Base-by-base conservation (phyloP, 2,329 filamentous ascomycete species). In the Stagonosporopsis cucurbitacearum region DNA sequence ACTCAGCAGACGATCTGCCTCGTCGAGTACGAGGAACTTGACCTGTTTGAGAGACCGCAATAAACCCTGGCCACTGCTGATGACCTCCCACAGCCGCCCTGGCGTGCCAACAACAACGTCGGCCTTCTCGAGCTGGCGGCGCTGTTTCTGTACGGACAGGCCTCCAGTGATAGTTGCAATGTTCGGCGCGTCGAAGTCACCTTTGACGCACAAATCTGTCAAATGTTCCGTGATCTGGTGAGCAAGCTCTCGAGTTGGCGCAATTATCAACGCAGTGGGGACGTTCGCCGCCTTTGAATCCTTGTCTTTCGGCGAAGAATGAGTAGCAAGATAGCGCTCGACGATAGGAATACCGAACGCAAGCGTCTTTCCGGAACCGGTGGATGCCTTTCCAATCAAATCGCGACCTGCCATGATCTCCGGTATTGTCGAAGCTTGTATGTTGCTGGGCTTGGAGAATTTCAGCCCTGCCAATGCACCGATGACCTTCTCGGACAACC, bases 101-200 rank as follows among this genome's bases (percentile, higher is more conserved):
- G 95, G 95, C 0, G 95, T 97, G 46, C 88, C 94, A 52, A 99
- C 86, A n/a, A 99, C 86, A 45, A 99, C 90, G 68, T 99, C 92
- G 2, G 94, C 94, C 68, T 88, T 87, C 42, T 87, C 84, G 22
- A 99, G 78, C 68, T 94, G 87, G 43, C 95, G 86, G 69, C 96
- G 89, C 72, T 99, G 95, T 77, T 99, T 99, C 63, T 95, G 89
- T n/a, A 97, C 84, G 2, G 95, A 96, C 28, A 99, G 77, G 36
- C 95, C 95, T 65, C 95, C 95, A 0, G 94, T 99, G 6, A 99
- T 83, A 0, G 94, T 92, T 47, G 91, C 92, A n/a, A 97, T 81
- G 13, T 73, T 77, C 2, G 84, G 84, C 35, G 78, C 73, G 3
- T 79, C 83, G 51, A 88, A 89, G 0, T 89, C 86, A 0, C 86